Base-by-base conservation (phyloP, 805 yeast genomes). In the Ogataea siamensis region DNA sequence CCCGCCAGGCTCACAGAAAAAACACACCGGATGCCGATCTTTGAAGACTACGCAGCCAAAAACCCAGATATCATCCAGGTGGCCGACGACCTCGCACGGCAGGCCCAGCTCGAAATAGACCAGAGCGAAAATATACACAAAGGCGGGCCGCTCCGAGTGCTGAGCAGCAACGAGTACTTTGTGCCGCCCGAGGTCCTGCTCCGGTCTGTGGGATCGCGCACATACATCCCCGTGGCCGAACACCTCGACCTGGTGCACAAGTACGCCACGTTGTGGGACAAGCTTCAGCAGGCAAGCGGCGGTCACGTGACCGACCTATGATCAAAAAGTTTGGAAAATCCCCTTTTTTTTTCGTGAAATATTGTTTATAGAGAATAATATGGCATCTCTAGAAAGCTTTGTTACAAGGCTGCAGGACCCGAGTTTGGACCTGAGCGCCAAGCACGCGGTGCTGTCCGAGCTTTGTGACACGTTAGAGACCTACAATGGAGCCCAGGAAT, bases 391-490 rank as follows among this genome's bases (percentile, higher is more conserved):
- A 82, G 54, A 70, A 78, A 34, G 35, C 40, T 80, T 85, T 60
- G 86, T 78, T 42, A 61, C 76, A 40, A 71, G 83, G 54, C 73
- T 86, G 14, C 61, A 64, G 40, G 78, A 73, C 41, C 79, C 72
- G 32, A 65, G 69, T 39, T 61, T 67, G 33, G 89, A 82, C 55
- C 70, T 71, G 47, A 74, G 75, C 45, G 65, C 75, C 8, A 80
- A 79, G 49, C 83, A 84, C 46, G 68, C 88, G 1, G 75, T 79
- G 6, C 74, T 87, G 28, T 78, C 88, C 4, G 97, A 91, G 60
- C 67, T 91, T 30, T 74, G 93, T 43, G 98, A 91, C 60, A 76
- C 87, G 59, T 73, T 88, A 28, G 98, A 91, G 56, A 74, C 87
- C 2, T 83, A 85, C 61, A 83, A 83, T 45, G 83, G 87, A 7